Conservation (phyloP, 305 asterid species). For the Fraxinus velutina region DNA sequence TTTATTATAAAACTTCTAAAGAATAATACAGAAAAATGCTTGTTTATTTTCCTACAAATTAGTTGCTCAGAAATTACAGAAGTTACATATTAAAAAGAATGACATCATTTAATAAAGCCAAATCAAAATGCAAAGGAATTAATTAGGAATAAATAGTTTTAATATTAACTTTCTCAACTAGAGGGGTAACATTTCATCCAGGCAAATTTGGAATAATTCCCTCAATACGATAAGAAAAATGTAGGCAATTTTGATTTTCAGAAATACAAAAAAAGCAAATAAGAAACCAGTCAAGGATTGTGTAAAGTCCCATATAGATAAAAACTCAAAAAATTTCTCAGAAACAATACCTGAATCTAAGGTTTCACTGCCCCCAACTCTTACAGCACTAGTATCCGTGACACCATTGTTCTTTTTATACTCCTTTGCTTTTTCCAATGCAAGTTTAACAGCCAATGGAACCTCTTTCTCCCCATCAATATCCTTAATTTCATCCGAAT, state of each 20-base stretch:
- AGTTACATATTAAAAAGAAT: neutral
- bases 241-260: neutral
- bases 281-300: neutral
- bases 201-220: neutral
- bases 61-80: neutral
- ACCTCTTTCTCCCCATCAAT: constrained; percentile 26
- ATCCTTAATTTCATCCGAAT: constrained; percentile 17
- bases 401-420: constrained; percentile 35
- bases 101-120: neutral
- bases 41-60: neutral
- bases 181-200: neutral
- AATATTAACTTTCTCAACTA: neutral
- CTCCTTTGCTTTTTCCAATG: constrained; percentile 47
- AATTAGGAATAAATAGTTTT: neutral
- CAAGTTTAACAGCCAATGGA: constrained; percentile 38
- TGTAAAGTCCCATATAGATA: neutral
- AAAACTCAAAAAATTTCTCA: neutral
- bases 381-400: constrained; percentile 13
- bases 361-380: neutral
- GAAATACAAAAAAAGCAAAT: neutral
- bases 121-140: constrained; percentile 5
- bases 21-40: constrained; percentile 1
- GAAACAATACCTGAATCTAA: constrained; percentile 41
- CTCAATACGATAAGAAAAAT: neutral
- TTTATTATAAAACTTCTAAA: neutral